phyloP scores from a whole-genome alignment of 2,329 filamentous ascomycete genomes.

The Fusarium pseudograminearum region DNA sequence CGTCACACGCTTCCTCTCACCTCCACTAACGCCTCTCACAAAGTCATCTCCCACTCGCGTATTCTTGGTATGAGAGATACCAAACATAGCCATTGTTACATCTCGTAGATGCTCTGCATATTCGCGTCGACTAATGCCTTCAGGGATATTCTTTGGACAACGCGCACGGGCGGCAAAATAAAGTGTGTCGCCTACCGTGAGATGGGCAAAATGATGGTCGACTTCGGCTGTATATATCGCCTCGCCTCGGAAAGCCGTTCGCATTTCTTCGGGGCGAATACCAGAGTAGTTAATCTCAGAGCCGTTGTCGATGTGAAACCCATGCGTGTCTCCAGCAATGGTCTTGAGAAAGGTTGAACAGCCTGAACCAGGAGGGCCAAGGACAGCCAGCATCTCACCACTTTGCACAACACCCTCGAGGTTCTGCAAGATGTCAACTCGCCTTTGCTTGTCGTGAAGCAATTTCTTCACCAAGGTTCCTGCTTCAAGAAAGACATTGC shows the following conservation, averaged over 20 bases:
- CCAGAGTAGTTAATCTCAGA: constrained; percentile 81
- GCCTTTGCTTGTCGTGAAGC: constrained; percentile 59
- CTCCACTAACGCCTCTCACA: constrained; percentile 67
- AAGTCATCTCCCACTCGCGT: constrained; percentile 79
- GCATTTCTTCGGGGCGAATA: constrained; percentile 76
- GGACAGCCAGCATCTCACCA: constrained; percentile 78
- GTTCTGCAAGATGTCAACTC: constrained; percentile 73
- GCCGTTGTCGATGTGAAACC: constrained; percentile 74
- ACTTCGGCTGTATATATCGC: constrained; percentile 86
- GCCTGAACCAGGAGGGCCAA: constrained; percentile 75
- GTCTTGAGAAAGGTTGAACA: constrained; percentile 87
- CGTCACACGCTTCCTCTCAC: constrained; percentile 61
- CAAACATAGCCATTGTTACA: constrained; percentile 78
- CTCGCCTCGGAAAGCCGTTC: constrained; percentile 79
- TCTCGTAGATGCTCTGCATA: constrained; percentile 73
- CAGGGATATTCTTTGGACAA: constrained; percentile 69
- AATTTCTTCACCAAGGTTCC: constrained; percentile 32
- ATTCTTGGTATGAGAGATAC: constrained; percentile 75
- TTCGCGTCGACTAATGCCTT: constrained; percentile 62
- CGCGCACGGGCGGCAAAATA: constrained; percentile 78
- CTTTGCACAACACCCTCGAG: constrained; percentile 74
- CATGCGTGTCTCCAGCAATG: constrained; percentile 81
- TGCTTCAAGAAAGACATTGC: constrained; percentile 43
- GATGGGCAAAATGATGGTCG: constrained; percentile 80
- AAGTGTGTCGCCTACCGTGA: constrained; percentile 80